Conservation (phyloP, 257 asterid species). For the Leptodermis oblonga region DNA sequence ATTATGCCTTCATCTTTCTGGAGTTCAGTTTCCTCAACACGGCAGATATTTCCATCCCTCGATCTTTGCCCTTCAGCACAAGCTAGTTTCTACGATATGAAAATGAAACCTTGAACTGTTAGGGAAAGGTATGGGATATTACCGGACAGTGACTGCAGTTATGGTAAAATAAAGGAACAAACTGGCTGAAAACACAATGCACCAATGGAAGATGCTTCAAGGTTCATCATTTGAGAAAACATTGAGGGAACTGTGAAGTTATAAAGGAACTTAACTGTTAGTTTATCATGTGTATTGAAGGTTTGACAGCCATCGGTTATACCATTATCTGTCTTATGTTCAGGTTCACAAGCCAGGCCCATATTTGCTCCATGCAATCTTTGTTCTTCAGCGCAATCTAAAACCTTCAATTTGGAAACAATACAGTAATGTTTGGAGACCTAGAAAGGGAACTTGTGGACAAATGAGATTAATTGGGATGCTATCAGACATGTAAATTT, state of each 20-base stretch:
- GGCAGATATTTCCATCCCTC: not conserved
- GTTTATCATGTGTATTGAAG: not conserved
- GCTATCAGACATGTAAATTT: not conserved
- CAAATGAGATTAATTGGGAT: not conserved
- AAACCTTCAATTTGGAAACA: constrained; percentile 3
- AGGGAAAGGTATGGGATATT: not conserved
- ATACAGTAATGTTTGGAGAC: not conserved
- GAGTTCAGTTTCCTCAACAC: not conserved
- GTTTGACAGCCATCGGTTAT: constrained; percentile 6
- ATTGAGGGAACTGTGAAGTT: not conserved
- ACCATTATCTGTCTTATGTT: constrained; percentile 34
- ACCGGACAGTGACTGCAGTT: not conserved
- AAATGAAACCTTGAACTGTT: not conserved
- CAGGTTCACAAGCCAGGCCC: not conserved
- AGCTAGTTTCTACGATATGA: not conserved
- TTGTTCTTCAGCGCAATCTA: not conserved
- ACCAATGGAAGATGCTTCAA: not conserved
- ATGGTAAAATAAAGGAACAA: not conserved
- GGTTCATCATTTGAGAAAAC: not conserved
- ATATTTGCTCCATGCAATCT: not conserved
- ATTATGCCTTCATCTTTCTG: not conserved
- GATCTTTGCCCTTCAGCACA: not conserved
- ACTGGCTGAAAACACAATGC: not conserved
- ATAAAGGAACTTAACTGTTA: not conserved
- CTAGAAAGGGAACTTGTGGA: not conserved